Percentiles rank a stretch among this genome's conserved stretches.
phyloP scores from a whole-genome alignment of 371 early-diverging fungal species.

The Parasitella parasitica region DNA sequence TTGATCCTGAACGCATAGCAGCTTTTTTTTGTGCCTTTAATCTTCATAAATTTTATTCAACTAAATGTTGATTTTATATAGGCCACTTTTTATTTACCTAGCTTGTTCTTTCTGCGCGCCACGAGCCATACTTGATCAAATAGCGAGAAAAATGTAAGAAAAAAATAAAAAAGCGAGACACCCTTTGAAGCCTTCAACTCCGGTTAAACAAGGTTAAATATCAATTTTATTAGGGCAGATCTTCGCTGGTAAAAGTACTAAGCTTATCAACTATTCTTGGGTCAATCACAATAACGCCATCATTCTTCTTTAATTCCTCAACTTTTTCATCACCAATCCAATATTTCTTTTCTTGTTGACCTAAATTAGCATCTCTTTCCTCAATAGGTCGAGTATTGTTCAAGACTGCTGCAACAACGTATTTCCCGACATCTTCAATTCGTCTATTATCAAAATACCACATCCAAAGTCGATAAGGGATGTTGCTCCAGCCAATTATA shows the following conservation, averaged over 20 bases:
- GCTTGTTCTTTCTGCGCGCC: constrained; percentile 62
- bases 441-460: constrained; percentile 61
- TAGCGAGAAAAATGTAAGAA: neutral
- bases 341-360: constrained; percentile 53
- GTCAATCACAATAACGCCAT: constrained; percentile 41
- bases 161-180: neutral
- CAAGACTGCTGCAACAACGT: constrained; percentile 57
- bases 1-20: constrained; percentile 40
- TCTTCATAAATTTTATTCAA: constrained; percentile 25
- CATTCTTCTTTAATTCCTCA: constrained; percentile 30
- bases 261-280: constrained; percentile 33
- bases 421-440: constrained; percentile 56
- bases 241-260: constrained; percentile 41
- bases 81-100: constrained; percentile 40
- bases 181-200: too few species aligned
- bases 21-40: constrained; percentile 61
- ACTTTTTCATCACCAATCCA: constrained; percentile 50
- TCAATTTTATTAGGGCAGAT: constrained; percentile 1
- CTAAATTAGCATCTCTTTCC: constrained; percentile 53
- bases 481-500: constrained; percentile 65
- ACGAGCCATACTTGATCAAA: constrained; percentile 43
- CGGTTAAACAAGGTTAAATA: neutral
- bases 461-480: constrained; percentile 61
- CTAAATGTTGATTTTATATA: neutral
- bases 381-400: constrained; percentile 54